Percentiles rank a stretch among this genome's conserved stretches.
Conservation (phyloP, 2,329 filamentous ascomycete genomes). For the Pseudocercospora macadamiae region DNA sequence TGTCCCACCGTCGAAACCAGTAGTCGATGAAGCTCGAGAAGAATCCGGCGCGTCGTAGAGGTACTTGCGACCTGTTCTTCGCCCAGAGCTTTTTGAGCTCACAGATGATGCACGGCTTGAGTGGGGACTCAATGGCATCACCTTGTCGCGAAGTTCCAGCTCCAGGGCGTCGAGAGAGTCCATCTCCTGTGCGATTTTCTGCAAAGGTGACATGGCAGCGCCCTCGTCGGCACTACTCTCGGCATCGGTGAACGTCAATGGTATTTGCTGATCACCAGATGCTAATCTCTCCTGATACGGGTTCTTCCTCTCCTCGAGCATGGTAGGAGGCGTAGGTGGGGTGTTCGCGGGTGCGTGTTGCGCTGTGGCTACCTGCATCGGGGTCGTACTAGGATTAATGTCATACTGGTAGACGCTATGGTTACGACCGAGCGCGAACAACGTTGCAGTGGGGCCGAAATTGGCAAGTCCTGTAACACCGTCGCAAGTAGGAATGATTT, state of each 20-base stretch:
- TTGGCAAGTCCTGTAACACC: conserved; percentile 80
- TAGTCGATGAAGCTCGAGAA: conserved; percentile 39
- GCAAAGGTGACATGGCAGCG: conserved; percentile 66
- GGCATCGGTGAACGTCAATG: conserved; percentile 51
- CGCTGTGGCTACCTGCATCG: conserved; percentile 79
- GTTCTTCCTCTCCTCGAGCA: conserved; percentile 70
- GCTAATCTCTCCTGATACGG: too few relatives aligned
- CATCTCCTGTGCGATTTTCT: conserved; percentile 73
- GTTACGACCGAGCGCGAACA: conserved; percentile 88
- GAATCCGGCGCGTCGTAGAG: conserved; percentile 51
- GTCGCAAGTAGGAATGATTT: conserved; percentile 82
- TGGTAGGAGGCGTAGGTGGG: conserved; percentile 81
- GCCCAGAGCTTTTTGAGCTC: conserved; percentile 59
- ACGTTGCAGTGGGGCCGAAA: conserved; percentile 84
- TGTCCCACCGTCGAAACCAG: conserved; percentile 38
- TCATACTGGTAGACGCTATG: conserved; percentile 95
- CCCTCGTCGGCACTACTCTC: conserved; percentile 75
- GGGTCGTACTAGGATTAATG: conserved; percentile 70
- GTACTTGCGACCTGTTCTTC: conserved; percentile 46
- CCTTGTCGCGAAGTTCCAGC: conserved; percentile 59
- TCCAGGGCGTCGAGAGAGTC: conserved; percentile 62
- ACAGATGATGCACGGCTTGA: conserved; percentile 68
- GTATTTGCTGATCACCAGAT: conserved; percentile 29
- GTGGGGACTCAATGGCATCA: conserved; percentile 70
- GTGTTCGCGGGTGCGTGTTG: conserved; percentile 80